Conservation (phyloP, 2,329 filamentous ascomycete genomes). For the Fusarium sp. region DNA sequence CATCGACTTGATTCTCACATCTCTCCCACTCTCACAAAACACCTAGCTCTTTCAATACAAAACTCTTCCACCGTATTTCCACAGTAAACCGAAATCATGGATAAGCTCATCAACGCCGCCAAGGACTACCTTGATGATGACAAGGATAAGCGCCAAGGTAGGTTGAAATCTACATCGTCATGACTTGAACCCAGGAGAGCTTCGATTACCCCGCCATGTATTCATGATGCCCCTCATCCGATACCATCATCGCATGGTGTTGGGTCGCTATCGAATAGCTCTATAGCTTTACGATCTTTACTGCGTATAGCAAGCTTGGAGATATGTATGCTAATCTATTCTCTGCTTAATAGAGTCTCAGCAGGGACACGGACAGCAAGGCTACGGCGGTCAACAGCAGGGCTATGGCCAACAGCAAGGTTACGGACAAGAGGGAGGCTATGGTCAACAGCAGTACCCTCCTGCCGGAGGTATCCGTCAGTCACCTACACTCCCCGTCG, state of each 20-base stretch:
- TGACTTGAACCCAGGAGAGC: neutral
- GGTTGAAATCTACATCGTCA: constrained; percentile 2
- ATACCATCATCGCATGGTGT: neutral
- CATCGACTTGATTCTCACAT: constrained; percentile 17
- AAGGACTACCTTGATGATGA: constrained; percentile 52
- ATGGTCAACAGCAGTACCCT: constrained; percentile 35
- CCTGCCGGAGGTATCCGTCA: constrained; percentile 44
- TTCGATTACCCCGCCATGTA: constrained; percentile 41
- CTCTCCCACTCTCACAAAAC: neutral
- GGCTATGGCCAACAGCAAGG: constrained; percentile 24
- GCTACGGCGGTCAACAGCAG: constrained; percentile 20
- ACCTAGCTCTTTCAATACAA: neutral
- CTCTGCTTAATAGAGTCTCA: constrained; percentile 20
- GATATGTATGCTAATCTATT: constrained; percentile 5
- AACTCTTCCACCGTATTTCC: neutral
- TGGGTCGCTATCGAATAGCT: neutral
- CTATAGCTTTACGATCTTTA: neutral
- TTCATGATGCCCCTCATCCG: constrained; percentile 32
- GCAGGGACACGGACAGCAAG: constrained; percentile 22
- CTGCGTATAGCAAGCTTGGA: neutral
- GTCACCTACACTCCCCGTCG: constrained; percentile 16
- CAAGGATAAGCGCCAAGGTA: constrained; percentile 46
- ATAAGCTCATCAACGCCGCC: constrained; percentile 53
- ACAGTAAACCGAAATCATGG: constrained; percentile 47
- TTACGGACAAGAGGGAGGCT: constrained; percentile 13